Evolutionary conservation across 2,329 filamentous ascomycete species (phyloP), one percentile per base, ranked within the genome.

Genomic region (Pseudocercospora cruenta): DNA sequence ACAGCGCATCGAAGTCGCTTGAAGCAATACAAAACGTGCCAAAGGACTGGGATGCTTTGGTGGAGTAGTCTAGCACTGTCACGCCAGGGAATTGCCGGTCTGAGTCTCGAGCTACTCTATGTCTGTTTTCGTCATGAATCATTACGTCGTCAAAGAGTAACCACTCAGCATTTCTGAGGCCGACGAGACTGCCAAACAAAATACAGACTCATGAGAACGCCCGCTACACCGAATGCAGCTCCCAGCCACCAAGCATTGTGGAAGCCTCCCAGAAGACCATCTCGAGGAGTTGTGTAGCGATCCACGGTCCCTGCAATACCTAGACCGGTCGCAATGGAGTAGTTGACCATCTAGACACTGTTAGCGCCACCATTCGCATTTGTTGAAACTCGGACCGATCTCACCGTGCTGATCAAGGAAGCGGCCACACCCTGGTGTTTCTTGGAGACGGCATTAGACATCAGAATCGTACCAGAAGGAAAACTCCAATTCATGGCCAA

Each of bases 401-500:
- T 53, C 21, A 68, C 49, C 0, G 88, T 90, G 62, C 83, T 87
- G 21, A 90, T 85, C 4, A 91, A 74, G 12, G 83, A 86, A 0
- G 82, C 83, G 1, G 82, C 82, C 6, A 85, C 78, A 3, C 83
- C 84, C 67, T 86, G 83, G 49, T 83, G 79, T 55, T 83, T 76
- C 26, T 77, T 76, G 6, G 74, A 69, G 26, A 83, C 78, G 1
- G 78, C 78, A 68, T 89, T 84, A 31, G 83, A 86, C 9, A 91
- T 78, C 36, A 90, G 82, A 12, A 90, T 73, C 0, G 83, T 88
- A 0, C 86, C 86, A 0, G 87, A 85, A 0, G 89, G 88, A 70
- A 89, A 89, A 2, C 82, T 86, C 82, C 90, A 89, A 73, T 91
- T 87, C 84, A 90, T 88, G 2, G 87, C 87, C 70, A 69, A 72